Evolutionary conservation across 306 rosid species (phyloP).

Genomic region (Cucurbita moschata): DNA sequence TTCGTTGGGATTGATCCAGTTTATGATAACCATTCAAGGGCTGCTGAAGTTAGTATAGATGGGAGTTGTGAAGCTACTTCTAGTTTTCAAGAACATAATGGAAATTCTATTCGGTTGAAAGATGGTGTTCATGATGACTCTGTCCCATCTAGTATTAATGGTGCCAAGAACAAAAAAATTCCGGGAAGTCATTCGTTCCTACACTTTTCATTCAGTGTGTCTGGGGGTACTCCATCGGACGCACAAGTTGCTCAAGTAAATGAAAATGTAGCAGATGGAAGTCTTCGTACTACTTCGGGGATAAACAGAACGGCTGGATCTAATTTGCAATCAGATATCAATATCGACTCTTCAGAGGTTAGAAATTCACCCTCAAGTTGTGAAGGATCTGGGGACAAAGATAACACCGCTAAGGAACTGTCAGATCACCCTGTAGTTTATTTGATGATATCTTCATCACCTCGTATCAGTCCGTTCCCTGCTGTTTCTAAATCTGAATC

Average conservation of each 20-base stretch:
- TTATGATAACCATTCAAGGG: slow-evolving; percentile 12
- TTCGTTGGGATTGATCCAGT: slow-evolving; percentile 19
- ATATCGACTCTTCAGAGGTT: slow-evolving; percentile 15
- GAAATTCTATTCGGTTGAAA: slow-evolving; percentile 16
- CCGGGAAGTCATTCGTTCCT: slow-evolving; percentile 28
- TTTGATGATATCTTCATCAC: slow-evolving; percentile 16
- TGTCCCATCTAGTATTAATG: slow-evolving; percentile 14
- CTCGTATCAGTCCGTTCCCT: slow-evolving; percentile 14
- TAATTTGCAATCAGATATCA: slow-evolving; percentile 16
- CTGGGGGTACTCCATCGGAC: slow-evolving; percentile 22
- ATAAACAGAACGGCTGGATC: slow-evolving; percentile 13
- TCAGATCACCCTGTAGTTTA: slow-evolving; percentile 24
- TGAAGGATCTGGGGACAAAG: slow-evolving; percentile 13
- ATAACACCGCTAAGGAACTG: slow-evolving; percentile 1
- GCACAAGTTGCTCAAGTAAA: slow-evolving; percentile 16
- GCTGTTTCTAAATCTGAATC: slow-evolving; percentile 6
- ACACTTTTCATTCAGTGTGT: slow-evolving; percentile 21
- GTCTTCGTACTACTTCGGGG: slow-evolving; percentile 15
- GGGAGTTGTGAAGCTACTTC: slow-evolving; percentile 22
- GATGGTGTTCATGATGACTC: slow-evolving; percentile 13
- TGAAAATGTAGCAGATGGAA: slow-evolving; percentile 12
- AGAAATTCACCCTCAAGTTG: slow-evolving; percentile 15
- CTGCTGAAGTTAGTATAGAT: slow-evolving; percentile 12
- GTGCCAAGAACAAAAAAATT: slow-evolving; percentile 9
- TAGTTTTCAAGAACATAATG: slow-evolving; percentile 39